Conservation (phyloP, 164 flowering plant genomes). For the Vitis riparia region DNA sequence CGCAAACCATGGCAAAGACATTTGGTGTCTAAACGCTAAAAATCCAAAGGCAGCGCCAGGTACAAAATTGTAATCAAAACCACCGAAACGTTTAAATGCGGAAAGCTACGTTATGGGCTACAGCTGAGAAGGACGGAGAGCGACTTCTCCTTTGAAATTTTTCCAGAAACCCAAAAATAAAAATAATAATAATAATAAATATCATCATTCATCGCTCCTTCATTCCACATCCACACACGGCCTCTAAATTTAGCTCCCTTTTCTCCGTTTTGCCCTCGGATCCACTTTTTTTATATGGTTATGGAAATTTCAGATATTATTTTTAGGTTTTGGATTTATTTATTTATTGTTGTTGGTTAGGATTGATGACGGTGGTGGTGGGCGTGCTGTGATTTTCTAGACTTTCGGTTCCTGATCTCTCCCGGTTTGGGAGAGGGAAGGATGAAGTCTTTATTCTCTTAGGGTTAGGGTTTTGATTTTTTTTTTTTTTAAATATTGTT, state of each 20-base stretch:
- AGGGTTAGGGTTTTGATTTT: too few relatives aligned
- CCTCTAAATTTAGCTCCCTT: conserved; percentile 7
- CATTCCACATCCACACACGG: neutral
- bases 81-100: conserved; percentile 22
- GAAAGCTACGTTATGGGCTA: neutral
- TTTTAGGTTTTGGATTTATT: neutral
- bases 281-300: neutral
- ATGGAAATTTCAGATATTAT: neutral
- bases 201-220: too few relatives aligned
- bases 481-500: too few relatives aligned
- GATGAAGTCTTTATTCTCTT: too few relatives aligned
- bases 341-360: neutral
- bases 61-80: neutral
- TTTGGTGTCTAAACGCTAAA: neutral
- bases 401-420: too few relatives aligned
- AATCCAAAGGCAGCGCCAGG: neutral
- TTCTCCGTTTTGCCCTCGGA: neutral
- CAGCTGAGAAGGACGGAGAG: conserved; percentile 11
- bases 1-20: neutral
- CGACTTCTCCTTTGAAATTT: conserved; percentile 9
- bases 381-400: too few relatives aligned
- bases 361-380: neutral
- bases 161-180: neutral
- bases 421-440: neutral
- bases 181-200: neutral